Base-by-base conservation (phyloP, 306 rosid species). In the Cucurbita pepo region DNA sequence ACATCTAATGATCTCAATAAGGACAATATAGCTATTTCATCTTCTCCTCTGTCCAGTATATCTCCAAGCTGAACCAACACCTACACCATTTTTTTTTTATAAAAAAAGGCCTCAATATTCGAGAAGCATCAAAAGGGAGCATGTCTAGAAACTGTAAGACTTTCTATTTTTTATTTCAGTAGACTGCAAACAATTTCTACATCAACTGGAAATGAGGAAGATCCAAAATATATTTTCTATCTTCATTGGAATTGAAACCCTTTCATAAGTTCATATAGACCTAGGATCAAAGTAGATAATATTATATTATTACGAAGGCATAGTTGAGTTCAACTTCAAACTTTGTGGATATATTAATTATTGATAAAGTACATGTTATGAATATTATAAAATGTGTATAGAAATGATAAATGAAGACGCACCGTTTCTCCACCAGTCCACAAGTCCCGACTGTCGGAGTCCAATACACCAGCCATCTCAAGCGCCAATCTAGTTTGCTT, bases 371-470 rank as follows among this genome's bases (percentile, higher is more conserved):
- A 50, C 7, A 40, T 50, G 5, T 0, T 5, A 15, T 4, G 53
- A 4, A 13, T 3, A 6, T 48, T 48, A 13, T 4, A 51, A 54
- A 19, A 0, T 10, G 43, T 43, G 52, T 19, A 18, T 2, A 53
- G 11, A 76, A 16, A 19, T 21, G 51, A 47, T 36, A 72, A 38
- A 19, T 21, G 43, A 47, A 82, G 57, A 56, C 81, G 69, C 84
- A 94, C 97, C 81, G 89, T 79, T 82, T 87, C 87, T 56, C 96
- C 99, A 78, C 97, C 99, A 55, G 84, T 86, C 99, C 99, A 94
- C 75, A 79, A 73, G 84, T 94, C 81, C 79, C 72, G 85, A 74
- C 87, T 87, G 60, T 87, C 92, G 15, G 91, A 81, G 74, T 92
- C 88, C 89, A 94, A 76, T 19, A 94, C 96, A 64, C 95, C 97